phyloP scores from a whole-genome alignment of 2,329 filamentous ascomycete species.

The Pestalotiopsis sp. region DNA sequence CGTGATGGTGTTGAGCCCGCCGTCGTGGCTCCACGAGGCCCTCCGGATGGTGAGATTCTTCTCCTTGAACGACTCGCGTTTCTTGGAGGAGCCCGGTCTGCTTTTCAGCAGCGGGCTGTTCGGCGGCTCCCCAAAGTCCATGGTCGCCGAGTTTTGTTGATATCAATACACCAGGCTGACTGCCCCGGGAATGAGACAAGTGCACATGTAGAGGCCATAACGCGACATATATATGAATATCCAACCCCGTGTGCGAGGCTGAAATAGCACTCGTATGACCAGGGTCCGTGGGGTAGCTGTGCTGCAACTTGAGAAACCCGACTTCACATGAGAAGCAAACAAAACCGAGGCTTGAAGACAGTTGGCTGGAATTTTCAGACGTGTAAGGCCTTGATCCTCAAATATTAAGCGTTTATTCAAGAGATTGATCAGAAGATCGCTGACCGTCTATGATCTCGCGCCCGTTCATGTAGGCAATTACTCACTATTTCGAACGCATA shows the following conservation, averaged over 20 bases:
- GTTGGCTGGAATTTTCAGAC: too few species aligned
- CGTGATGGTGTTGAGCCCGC: conserved; percentile 11
- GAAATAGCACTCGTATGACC: conserved; percentile 8
- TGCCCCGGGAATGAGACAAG: neutral
- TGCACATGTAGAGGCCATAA: neutral
- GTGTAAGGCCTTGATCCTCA: too few species aligned
- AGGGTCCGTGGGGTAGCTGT: conserved; percentile 1
- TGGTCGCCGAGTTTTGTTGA: neutral
- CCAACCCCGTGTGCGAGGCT: neutral
- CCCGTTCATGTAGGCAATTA: too few species aligned
- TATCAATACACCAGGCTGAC: neutral
- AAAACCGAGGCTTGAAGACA: neutral
- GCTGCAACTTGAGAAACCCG: neutral
- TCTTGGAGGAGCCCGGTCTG: neutral
- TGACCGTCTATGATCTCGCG: too few species aligned
- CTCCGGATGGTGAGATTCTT: neutral
- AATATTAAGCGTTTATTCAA: too few species aligned
- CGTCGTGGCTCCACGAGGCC: neutral
- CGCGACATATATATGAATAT: neutral
- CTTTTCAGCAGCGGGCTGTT: neutral
- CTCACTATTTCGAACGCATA: too few species aligned
- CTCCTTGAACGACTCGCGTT: neutral
- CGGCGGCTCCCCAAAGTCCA: neutral
- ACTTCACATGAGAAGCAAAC: neutral
- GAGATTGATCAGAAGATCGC: too few species aligned